A percentile compares a stretch with the other conserved stretches of the same genome.
Evolutionary conservation across 805 yeast genomes (phyloP).

Genomic region (Ogataea degrootiae): DNA sequence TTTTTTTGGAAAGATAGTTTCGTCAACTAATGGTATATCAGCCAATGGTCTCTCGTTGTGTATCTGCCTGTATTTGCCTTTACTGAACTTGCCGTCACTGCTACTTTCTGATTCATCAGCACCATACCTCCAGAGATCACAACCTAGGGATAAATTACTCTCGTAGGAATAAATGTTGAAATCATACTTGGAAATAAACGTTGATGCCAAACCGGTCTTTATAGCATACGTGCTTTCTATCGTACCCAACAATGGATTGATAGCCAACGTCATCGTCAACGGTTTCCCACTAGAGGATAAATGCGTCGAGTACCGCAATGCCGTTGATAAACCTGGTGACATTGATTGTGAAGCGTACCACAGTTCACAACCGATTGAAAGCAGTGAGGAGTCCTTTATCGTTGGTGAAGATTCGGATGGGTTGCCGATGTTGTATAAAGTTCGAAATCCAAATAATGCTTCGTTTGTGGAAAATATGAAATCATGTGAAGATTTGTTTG

Average conservation of each 20-base stretch:
- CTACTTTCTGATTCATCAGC: neutral
- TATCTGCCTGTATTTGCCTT: neutral
- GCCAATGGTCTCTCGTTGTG: neutral
- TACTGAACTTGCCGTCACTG: neutral
- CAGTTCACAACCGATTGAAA: constrained; percentile 76
- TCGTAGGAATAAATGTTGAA: constrained; percentile 89
- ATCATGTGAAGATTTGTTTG: constrained; percentile 63
- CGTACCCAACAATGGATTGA: constrained; percentile 88
- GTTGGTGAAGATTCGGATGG: constrained; percentile 1
- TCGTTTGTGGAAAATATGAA: constrained; percentile 80
- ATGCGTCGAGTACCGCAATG: constrained; percentile 78
- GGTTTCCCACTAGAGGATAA: constrained; percentile 82
- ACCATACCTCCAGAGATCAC: constrained; percentile 66
- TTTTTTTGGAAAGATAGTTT: neutral
- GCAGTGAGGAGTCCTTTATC: constrained; percentile 33
- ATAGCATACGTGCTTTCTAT: constrained; percentile 84
- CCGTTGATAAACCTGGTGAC: constrained; percentile 87
- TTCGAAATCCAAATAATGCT: constrained; percentile 73
- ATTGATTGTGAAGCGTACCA: constrained; percentile 83
- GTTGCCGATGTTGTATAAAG: constrained; percentile 60
- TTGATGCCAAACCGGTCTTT: constrained; percentile 66
- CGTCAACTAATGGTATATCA: constrained; percentile 4
- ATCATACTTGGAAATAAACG: constrained; percentile 80
- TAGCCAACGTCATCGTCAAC: constrained; percentile 75
- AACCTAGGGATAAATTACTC: constrained; percentile 80